These are phyloP conservation scores for Poronia punctata DNA, from an alignment of 495 filamentous ascomycete species.

Conservation along the genomic window DNA sequence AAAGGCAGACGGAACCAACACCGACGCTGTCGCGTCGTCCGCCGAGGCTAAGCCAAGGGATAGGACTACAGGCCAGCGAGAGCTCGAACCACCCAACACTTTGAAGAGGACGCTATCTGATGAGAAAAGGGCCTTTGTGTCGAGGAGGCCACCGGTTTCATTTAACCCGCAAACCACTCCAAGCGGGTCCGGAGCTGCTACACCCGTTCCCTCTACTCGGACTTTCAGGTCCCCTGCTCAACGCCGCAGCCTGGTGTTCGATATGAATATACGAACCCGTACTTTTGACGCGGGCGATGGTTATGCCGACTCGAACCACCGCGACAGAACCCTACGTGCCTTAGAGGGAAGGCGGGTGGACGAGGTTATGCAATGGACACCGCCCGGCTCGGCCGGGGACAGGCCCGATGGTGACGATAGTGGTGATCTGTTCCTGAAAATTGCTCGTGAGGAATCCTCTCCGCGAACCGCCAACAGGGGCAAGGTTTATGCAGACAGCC, in stretches of 20 bases:
- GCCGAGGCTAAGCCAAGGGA: conserved; percentile 3
- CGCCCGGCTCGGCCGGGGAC: conserved; percentile 33
- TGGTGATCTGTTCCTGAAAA: conserved; percentile 48
- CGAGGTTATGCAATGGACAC: conserved; percentile 32
- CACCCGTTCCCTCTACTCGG: conserved; percentile 42
- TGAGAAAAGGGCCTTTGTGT: conserved; percentile 31
- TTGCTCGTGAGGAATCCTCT: conserved; percentile 41
- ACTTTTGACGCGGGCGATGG: conserved; percentile 29
- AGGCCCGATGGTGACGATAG: conserved; percentile 39
- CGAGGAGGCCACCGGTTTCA: conserved; percentile 36
- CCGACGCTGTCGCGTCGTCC: conserved; percentile 4
- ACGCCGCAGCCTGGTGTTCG: conserved; percentile 40
- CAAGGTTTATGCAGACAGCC: conserved; percentile 24
- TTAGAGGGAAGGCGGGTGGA: conserved; percentile 39
- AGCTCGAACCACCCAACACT: conserved; percentile 31
- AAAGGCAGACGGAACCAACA: background rate
- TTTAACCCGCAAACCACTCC: conserved; percentile 29
- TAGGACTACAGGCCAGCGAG: conserved; percentile 32
- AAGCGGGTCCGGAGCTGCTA: conserved; percentile 19
- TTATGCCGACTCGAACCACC: conserved; percentile 33
- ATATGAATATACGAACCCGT: conserved; percentile 37
- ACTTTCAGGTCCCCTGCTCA: conserved; percentile 44
- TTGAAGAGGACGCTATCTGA: conserved; percentile 24
- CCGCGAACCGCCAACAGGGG: conserved; percentile 26
- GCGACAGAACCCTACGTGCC: conserved; percentile 43